phyloP scores from a whole-genome alignment of 1,139 yeast species.

The Arxiozyma bovina region DNA sequence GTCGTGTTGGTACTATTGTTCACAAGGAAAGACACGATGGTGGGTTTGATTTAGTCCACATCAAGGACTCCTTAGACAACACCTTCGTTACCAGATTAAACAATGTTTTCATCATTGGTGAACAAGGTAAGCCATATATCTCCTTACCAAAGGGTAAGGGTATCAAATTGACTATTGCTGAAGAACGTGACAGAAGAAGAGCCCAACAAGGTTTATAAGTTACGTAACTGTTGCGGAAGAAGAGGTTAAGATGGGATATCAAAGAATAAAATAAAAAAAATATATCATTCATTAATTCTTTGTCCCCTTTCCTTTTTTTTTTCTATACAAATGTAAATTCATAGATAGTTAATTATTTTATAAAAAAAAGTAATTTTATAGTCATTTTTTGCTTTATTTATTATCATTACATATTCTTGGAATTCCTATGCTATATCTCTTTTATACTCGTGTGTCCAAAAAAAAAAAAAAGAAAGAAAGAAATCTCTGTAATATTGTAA shows the following conservation, averaged over 20 bases:
- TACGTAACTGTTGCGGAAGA: not conserved
- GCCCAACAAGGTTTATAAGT: conserved; percentile 45
- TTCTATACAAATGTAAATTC: not conserved
- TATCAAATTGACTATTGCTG: conserved; percentile 94
- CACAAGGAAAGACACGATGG: conserved; percentile 99
- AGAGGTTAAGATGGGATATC: not conserved
- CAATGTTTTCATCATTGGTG: conserved; percentile 97
- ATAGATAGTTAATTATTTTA: not conserved
- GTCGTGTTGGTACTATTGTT: conserved; percentile 95
- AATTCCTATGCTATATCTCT: too few relatives aligned
- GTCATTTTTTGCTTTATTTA: not conserved
- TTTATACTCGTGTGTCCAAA: too few relatives aligned
- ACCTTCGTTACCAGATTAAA: conserved; percentile 95
- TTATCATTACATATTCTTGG: not conserved
- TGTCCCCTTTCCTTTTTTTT: not conserved
- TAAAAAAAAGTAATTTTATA: too few relatives aligned
- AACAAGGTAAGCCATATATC: conserved; percentile 94
- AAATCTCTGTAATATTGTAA: too few relatives aligned
- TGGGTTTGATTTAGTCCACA: conserved; percentile 98
- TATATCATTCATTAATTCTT: not conserved
- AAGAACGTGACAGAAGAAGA: conserved; percentile 99
- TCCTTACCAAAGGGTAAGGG: conserved; percentile 99
- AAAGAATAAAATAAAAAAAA: too few relatives aligned
- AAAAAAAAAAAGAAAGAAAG: too few relatives aligned
- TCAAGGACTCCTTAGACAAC: conserved; percentile 96